Evolutionary conservation across 495 filamentous ascomycete genomes (phyloP), one percentile per base, ranked within the genome.

Genomic region (Gamarada debralockiae): DNA sequence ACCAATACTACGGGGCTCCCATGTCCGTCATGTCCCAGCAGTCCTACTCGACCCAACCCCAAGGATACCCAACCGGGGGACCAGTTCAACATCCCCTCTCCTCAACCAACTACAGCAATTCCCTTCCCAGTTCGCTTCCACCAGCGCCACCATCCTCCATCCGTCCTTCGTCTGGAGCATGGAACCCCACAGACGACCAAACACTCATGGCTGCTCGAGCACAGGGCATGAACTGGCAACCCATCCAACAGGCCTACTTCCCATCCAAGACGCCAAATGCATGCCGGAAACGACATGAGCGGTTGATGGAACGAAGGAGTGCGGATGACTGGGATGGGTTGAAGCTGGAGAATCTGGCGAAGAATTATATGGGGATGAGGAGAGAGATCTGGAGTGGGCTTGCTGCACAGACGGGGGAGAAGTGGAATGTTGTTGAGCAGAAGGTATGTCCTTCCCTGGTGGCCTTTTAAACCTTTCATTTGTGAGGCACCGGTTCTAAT

Each of bases 261-360:
- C 85, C 83, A 3, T 70, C 66, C 59, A 90, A 90, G 70, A 84
- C 85, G 5, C 75, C 84, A 25, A 90, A 90, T 65, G 86, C 86
- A 23, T 90, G 86, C 68, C 84, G 86, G 14, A 90, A 90, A 64
- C 75, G 86, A 37, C 84, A 89, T 61, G 86, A 90, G 67, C 70
- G 86, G 18, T 67, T 90, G 52, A 82, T 89, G 78, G 84, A 87
- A 65, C 75, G 79, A 53, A 72, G 73, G 49, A 79, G 77, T 36
- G 72, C 75, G 41, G 83, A 85, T 56, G 81, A 84, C 52, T 89
- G 84, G 77, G 84, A 88, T 63, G 76, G 73, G 36, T 64, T 78
- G 44, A 86, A 83, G 70, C 70, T 87, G 3, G 83, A 88, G 59
- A 70, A 67, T 13, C 64, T 90, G 9, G 81, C 82, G 40, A 79